Evolutionary conservation across 768 basidiomycete species (phyloP), one percentile per base, ranked within the genome.

Genomic region (Russula sp.): DNA sequence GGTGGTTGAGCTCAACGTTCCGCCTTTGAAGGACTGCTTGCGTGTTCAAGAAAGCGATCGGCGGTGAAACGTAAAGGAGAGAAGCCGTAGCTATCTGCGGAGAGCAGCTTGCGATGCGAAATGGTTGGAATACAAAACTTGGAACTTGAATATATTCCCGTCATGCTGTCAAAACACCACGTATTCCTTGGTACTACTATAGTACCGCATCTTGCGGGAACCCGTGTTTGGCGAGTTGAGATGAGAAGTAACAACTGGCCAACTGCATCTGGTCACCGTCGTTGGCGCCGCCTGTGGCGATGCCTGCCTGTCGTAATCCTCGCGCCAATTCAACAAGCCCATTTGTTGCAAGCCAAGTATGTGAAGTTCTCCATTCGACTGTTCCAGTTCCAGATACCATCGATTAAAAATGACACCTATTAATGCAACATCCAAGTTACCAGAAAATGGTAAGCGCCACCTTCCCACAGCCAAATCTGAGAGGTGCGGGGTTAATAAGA

Each of bases 1-100:
- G 44, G 40, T 49, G 32, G 51, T 32, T 34, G n/a, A 58, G 24
- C 38, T 59, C 40, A 38, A 58, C 24, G 32, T 46, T 59, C 40
- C 38, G 51, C 24, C 40, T 56, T 42, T 18, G 30, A 16, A 42
- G 49, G n/a, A 34, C 32, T 28, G 22, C 13, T 58, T 7, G 32
- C 9, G 22, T 36, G 24, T 54, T 5, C 18, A 48, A 30, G 34
- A 24, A 36, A 8, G 14, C 6, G 16, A 48, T 54, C 13, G 30
- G 28, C 53, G 7, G 11, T 24, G 26, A 46, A 36, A 48, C 50
- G 42, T 26, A 38, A n/a, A 5, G 40, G 38, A 42, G 11, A 28
- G 13, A 28, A 28, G 1, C 2, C 28, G 5, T 36, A 30, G 40
- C 26, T 16, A n/a, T 57, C 26, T 14, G 42, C 42, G 30, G 22